phyloP scores from a whole-genome alignment of 2,329 filamentous ascomycete species.

The Scleromitrula shiraiana region DNA sequence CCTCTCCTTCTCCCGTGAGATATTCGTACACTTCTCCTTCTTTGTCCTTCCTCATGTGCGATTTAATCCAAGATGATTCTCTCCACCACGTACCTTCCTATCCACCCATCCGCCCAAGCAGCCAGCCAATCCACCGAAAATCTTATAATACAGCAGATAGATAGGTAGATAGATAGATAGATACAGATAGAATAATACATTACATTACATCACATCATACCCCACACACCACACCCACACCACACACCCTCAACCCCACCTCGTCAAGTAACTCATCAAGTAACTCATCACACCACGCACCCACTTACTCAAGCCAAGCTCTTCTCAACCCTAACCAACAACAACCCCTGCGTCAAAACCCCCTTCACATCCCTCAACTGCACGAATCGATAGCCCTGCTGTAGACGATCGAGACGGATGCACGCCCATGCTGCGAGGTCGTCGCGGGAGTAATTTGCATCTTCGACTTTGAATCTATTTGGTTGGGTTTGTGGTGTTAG shows the following conservation, averaged over 20 bases:
- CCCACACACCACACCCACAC: too few species aligned
- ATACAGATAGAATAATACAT: not conserved
- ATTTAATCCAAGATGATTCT: too few species aligned
- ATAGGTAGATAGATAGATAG: not conserved
- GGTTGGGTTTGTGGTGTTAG: not conserved
- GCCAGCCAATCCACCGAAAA: too few species aligned
- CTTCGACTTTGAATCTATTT: slow-evolving; percentile 66
- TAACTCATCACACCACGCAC: not conserved
- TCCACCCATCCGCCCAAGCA: too few species aligned
- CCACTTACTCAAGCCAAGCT: slow-evolving; percentile 10
- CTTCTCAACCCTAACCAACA: slow-evolving; percentile 71
- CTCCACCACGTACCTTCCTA: too few species aligned
- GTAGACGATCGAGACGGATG: slow-evolving; percentile 73
- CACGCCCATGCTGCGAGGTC: slow-evolving; percentile 82
- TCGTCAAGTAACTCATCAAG: too few species aligned
- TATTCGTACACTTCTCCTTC: too few species aligned
- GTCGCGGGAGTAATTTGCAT: slow-evolving; percentile 75
- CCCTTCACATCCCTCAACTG: slow-evolving; percentile 66
- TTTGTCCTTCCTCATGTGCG: too few species aligned
- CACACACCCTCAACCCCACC: too few species aligned
- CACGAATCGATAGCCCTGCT: slow-evolving; percentile 68
- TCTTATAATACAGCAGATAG: too few species aligned
- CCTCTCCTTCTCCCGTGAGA: too few species aligned
- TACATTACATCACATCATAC: not conserved
- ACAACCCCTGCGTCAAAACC: slow-evolving; percentile 52